phyloP scores from a whole-genome alignment of 106 monocot species.

The Gastrodia elata region DNA sequence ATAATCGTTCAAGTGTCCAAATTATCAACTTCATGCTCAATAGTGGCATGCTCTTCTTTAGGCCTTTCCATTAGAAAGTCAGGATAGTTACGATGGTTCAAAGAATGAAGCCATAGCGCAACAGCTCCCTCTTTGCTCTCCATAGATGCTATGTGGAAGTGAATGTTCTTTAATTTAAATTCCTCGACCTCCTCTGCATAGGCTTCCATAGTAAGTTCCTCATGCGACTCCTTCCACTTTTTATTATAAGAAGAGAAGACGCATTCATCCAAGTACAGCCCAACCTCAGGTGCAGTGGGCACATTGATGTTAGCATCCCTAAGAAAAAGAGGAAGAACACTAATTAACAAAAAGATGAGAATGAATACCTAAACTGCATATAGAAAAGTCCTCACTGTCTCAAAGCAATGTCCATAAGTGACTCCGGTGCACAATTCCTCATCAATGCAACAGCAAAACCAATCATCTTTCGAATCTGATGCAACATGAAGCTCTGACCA shows the following conservation, averaged over 20 bases:
- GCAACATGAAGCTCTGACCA: conserved; percentile 97
- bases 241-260: conserved; percentile 88
- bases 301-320: conserved; percentile 88
- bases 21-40: conserved; percentile 7
- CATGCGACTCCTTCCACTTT: conserved; percentile 91
- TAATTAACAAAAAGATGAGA: not conserved
- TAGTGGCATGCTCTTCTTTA: not conserved
- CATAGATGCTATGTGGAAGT: conserved; percentile 76
- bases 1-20: conserved; percentile 1
- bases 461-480: conserved; percentile 97
- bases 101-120: conserved; percentile 86
- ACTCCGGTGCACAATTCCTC: conserved; percentile 72
- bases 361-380: not conserved
- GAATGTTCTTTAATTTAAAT: conserved; percentile 69
- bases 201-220: conserved; percentile 68
- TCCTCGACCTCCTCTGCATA: conserved; percentile 71
- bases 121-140: conserved; percentile 93
- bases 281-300: conserved; percentile 92
- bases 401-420: conserved; percentile 64
- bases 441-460: conserved; percentile 81
- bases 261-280: conserved; percentile 85
- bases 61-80: conserved; percentile 47
- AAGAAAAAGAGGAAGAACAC: conserved; percentile 11
- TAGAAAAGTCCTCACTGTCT: conserved; percentile 36
- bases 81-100: conserved; percentile 79